Evolutionary conservation across 768 basidiomycete species (phyloP), one percentile per base, ranked within the genome.

Genomic region (Russula emetica): DNA sequence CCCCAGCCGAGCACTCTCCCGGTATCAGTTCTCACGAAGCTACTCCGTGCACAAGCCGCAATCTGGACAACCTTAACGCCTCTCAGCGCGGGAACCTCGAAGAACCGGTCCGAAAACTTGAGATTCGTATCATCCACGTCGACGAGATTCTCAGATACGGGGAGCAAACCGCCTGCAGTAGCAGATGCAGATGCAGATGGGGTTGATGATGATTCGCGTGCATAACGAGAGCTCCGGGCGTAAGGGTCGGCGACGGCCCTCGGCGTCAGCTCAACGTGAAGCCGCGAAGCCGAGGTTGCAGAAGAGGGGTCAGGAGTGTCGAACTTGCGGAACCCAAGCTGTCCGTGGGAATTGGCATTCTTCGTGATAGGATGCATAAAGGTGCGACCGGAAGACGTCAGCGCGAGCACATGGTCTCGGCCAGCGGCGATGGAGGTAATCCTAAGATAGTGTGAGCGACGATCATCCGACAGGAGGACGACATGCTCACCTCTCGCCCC

Each of bases 1-100:
- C 94, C 94, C 85, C 90, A 96, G 0, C 86, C 92, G 22, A 98
- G 80, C 11, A 95, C 89, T 59, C 85, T 78, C 2, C 93, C 94
- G 2, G 78, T 74, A 7, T 75, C 69, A 0, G 92, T 92, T 28
- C 85, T 78, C 11, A 80, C 86, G 70, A 91, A 92, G 69, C 89
- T 93, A 53, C 82, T 85, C 60, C 85, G 80, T 44, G 79, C 78
- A 2, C 92, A 92, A 28, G 92, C 83, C 32, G 85, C 85, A 50
- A 93, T 78, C 73, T 92, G 86, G 22, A 79, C 81, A 50, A 90
- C 77, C 26, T 82, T 72, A 6, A 93, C 74, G 1, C 82, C 87
- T 54, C 75, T 78, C 28, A 97, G 75, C 3, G 86, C 80, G 1
- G 91, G 90, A 32, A 97, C 82, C 72, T 94, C 92, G 63, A 85